Evolutionary conservation across 2,329 filamentous ascomycete genomes (phyloP).

Genomic region (Xylogone sp.): DNA sequence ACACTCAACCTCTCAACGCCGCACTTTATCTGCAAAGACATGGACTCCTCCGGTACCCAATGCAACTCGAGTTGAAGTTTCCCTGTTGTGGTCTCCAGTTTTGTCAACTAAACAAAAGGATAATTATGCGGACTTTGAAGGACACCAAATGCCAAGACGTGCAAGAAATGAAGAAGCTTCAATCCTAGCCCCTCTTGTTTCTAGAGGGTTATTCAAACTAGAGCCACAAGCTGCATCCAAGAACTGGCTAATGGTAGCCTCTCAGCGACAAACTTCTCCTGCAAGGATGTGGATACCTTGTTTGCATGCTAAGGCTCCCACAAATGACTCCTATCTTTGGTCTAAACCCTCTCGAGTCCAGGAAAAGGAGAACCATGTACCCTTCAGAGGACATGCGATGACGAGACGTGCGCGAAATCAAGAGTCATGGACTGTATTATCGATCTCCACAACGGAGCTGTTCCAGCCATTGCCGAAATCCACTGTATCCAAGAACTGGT

Average conservation of each 20-base stretch:
- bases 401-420: background rate
- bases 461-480: background rate
- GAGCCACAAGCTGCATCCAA: background rate
- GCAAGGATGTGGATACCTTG: background rate
- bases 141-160: background rate
- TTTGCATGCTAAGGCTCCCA: background rate
- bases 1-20: background rate
- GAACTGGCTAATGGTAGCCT: background rate
- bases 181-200: background rate
- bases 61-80: background rate
- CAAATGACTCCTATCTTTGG: background rate
- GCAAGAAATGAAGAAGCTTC: background rate
- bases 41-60: background rate
- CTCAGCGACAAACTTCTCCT: background rate
- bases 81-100: conserved; percentile 11
- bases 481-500: background rate
- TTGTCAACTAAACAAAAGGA: conserved; percentile 4
- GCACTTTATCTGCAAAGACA: background rate
- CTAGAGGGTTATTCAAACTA: conserved; percentile 1
- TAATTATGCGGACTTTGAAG: background rate
- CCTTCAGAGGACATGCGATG: background rate
- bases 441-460: background rate
- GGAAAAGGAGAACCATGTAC: background rate
- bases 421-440: background rate
- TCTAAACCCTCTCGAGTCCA: background rate